Percentiles rank a stretch among this genome's conserved stretches.
Evolutionary conservation across 352 stramenopile genomes (phyloP).

Genomic region (Phytophthora crassamura): DNA sequence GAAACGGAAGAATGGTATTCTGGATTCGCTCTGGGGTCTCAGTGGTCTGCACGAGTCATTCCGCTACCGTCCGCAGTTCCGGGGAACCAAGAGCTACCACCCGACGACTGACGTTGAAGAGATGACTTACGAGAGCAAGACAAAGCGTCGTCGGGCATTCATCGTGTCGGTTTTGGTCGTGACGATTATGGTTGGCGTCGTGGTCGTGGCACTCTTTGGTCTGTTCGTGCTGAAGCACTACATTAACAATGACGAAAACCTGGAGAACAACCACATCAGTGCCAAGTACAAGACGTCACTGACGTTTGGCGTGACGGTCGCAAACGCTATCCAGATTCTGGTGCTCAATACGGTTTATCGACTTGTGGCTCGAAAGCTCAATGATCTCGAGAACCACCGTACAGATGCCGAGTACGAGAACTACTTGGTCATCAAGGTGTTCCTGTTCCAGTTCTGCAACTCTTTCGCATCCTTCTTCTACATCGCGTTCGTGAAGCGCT

Average conservation of each 20-base stretch:
- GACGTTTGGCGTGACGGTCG: constrained; percentile 60
- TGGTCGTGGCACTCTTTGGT: constrained; percentile 69
- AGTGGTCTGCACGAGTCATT: constrained; percentile 77
- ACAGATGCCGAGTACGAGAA: constrained; percentile 91
- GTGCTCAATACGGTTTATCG: constrained; percentile 95
- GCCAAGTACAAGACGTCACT: constrained; percentile 48
- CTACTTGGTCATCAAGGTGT: constrained; percentile 97
- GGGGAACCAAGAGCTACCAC: constrained; percentile 77
- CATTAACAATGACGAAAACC: constrained; percentile 61
- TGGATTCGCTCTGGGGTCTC: constrained; percentile 88
- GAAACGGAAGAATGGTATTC: constrained; percentile 88
- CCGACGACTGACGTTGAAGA: constrained; percentile 66
- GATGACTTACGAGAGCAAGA: constrained; percentile 72
- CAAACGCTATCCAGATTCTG: constrained; percentile 92
- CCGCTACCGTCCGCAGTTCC: constrained; percentile 87
- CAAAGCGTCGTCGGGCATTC: constrained; percentile 62
- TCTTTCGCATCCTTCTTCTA: constrained; percentile 98
- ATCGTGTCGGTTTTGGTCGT: constrained; percentile 67
- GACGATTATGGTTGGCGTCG: constrained; percentile 78
- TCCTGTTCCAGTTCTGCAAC: constrained; percentile 98
- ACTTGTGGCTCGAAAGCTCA: constrained; percentile 92
- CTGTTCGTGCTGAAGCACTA: constrained; percentile 80
- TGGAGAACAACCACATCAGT: constrained; percentile 39
- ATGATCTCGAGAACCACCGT: constrained; percentile 94
- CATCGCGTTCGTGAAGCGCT: constrained; percentile 83